Evolutionary conservation across 2,329 filamentous ascomycete genomes (phyloP), one percentile per base, ranked within the genome.

Genomic region (Penicillium sp.): DNA sequence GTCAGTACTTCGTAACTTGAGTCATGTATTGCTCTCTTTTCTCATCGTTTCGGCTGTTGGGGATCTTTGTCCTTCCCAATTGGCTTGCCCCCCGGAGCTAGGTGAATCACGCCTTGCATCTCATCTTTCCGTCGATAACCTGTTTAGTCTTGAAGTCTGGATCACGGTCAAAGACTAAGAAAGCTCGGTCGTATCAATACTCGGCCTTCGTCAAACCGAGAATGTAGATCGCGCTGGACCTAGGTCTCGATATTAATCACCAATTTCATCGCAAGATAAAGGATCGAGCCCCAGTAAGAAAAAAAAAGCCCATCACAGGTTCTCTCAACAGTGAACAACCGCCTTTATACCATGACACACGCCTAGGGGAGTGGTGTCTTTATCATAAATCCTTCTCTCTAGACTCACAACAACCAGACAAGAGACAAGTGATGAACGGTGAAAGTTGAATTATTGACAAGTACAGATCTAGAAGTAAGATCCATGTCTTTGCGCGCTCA

Each of bases 391-490:
- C 16, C 19, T 22, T 16, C 7, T 7, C 6, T 40, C n/a, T 19
- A 28, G 22, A 40, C n/a, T 26, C 10, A 3, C 52, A 48, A 19
- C 14, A 56, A 46, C 55, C 26, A 43, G 22, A 48, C n/a, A 57
- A 14, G 33, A 25, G 40, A 28, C 40, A 46, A 35, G 53, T 57
- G 43, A 16, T 35, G 58, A 22, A 42, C 52, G 60, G 53, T 45
- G 30, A 55, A 55, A 62, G 38, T 49, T 65, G 64, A 52, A 59
- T 67, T 66, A 65, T 70, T 62, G 66, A 68, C 64, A 73, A 70
- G 70, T 72, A 72, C 68, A 73, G 65, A 65, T 65, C 67, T 59
- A 73, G 68, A 69, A 68, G 61, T 56, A 65, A 69, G 59, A 66
- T 63, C 62, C 56, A 58, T 71, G 56, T 66, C 65, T 57, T 67